Conservation (phyloP, 2,329 filamentous ascomycete genomes). For the Didymella lethalis region DNA sequence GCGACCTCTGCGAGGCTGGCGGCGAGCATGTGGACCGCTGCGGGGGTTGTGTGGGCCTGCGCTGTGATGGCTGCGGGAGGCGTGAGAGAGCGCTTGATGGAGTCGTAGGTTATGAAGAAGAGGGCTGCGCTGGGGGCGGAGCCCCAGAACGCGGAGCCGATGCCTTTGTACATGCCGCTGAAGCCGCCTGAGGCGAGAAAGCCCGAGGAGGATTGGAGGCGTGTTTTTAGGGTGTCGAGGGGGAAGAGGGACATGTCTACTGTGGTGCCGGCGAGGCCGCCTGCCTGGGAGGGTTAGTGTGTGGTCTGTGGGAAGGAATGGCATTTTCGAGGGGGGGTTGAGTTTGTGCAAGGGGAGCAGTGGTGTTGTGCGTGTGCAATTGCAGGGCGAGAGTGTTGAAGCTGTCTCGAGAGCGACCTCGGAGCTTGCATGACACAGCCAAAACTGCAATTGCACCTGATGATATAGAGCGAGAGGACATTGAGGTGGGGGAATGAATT, state of each 20-base stretch:
- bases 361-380: slow-evolving; percentile 1
- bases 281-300: slow-evolving; percentile 63
- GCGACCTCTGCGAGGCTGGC: slow-evolving; percentile 88
- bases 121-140: slow-evolving; percentile 93
- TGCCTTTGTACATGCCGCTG: slow-evolving; percentile 88
- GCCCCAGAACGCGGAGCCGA: slow-evolving; percentile 87
- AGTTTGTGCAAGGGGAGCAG: too few relatives aligned
- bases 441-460: neutral
- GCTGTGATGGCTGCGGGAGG: too few relatives aligned
- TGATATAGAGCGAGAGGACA: neutral
- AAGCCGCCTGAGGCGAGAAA: slow-evolving; percentile 88
- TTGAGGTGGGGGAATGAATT: neutral
- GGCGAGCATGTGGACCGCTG: slow-evolving; percentile 76
- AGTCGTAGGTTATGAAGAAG: slow-evolving; percentile 96
- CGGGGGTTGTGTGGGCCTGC: slow-evolving; percentile 36
- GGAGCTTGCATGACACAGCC: neutral
- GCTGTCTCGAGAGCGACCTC: slow-evolving; percentile 6
- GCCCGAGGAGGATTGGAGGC: slow-evolving; percentile 81
- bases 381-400: neutral
- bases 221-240: slow-evolving; percentile 98
- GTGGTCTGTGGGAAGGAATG: too few relatives aligned
- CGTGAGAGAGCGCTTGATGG: slow-evolving; percentile 58
- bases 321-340: too few relatives aligned
- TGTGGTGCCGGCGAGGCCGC: slow-evolving; percentile 90
- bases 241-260: slow-evolving; percentile 97